Evolutionary conservation across 78 protist genomes (phyloP).

Genomic region (Mantamonas sphyraenae): DNA sequence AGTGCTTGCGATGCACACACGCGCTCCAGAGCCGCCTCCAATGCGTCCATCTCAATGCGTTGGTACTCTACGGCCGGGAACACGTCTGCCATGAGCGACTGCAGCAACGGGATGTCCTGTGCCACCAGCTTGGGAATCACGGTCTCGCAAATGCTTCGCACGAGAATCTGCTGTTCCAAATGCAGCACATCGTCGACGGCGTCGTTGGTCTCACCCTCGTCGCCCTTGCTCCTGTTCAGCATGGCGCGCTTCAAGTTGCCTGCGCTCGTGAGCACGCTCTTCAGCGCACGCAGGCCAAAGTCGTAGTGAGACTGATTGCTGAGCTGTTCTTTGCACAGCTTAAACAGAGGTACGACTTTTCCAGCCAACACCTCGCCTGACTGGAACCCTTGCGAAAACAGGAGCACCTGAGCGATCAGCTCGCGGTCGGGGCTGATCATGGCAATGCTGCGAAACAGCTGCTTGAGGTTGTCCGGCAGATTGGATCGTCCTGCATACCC

Average conservation of each 20-base stretch:
- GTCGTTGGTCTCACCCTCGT: slow-evolving; percentile 6
- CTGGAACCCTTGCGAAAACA: slow-evolving; percentile 92
- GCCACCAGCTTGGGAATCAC: slow-evolving; percentile 86
- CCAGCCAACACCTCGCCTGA: slow-evolving; percentile 78
- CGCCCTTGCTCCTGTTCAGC: background rate
- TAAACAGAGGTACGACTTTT: slow-evolving; percentile 91
- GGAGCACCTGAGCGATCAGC: slow-evolving; percentile 94
- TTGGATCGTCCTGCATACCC: slow-evolving; percentile 98
- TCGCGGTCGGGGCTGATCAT: slow-evolving; percentile 89
- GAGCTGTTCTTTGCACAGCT: slow-evolving; percentile 85
- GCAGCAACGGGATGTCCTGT: slow-evolving; percentile 80
- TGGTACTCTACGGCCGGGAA: slow-evolving; percentile 70
- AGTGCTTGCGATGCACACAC: slow-evolving; percentile 38
- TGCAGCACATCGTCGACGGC: slow-evolving; percentile 16
- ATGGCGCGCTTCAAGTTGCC: slow-evolving; percentile 80
- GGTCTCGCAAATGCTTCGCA: slow-evolving; percentile 68
- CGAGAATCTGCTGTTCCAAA: slow-evolving; percentile 50
- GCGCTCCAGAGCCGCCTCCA: slow-evolving; percentile 15
- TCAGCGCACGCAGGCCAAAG: slow-evolving; percentile 98
- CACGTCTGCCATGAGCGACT: slow-evolving; percentile 67
- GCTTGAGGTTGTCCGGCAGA: slow-evolving; percentile 98
- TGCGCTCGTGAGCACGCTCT: slow-evolving; percentile 84
- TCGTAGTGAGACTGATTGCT: slow-evolving; percentile 94
- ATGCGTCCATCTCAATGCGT: slow-evolving; percentile 15
- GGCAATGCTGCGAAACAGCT: slow-evolving; percentile 79